phyloP scores from a whole-genome alignment of 2,329 filamentous ascomycete species.

The Hirsutella minnesotensis region DNA sequence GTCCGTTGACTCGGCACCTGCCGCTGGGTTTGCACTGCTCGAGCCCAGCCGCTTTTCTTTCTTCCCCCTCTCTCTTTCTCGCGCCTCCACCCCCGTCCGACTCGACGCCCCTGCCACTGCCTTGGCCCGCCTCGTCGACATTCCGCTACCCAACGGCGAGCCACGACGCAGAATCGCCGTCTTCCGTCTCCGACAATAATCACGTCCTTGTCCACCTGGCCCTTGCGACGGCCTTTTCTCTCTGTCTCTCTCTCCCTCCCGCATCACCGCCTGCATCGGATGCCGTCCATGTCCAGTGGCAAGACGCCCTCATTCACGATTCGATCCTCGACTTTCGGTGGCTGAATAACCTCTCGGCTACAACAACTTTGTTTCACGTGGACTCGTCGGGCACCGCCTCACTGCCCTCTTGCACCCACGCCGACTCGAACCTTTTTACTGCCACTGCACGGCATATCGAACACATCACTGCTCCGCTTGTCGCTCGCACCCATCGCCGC shows the following conservation, averaged over 20 bases:
- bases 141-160: slow-evolving; percentile 4
- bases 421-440: not conserved
- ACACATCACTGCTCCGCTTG: too few species aligned
- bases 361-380: not conserved
- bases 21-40: too few species aligned
- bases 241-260: not conserved
- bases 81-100: not conserved
- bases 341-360: not conserved
- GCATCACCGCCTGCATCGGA: not conserved
- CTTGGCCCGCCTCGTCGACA: slow-evolving; percentile 3
- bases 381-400: not conserved
- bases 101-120: not conserved
- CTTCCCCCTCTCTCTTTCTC: not conserved
- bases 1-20: too few species aligned
- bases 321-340: slow-evolving; percentile 3
- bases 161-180: not conserved
- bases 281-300: slow-evolving; percentile 3
- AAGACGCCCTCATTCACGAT: slow-evolving; percentile 3
- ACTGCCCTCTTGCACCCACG: not conserved
- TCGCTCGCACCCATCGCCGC: too few species aligned
- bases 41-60: not conserved
- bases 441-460: not conserved
- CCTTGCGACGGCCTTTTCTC: slow-evolving; percentile 1
- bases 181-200: not conserved
- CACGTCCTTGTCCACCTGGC: not conserved